Conservation (phyloP, 164 flowering plant species). For the Umbilicus rupestris region DNA sequence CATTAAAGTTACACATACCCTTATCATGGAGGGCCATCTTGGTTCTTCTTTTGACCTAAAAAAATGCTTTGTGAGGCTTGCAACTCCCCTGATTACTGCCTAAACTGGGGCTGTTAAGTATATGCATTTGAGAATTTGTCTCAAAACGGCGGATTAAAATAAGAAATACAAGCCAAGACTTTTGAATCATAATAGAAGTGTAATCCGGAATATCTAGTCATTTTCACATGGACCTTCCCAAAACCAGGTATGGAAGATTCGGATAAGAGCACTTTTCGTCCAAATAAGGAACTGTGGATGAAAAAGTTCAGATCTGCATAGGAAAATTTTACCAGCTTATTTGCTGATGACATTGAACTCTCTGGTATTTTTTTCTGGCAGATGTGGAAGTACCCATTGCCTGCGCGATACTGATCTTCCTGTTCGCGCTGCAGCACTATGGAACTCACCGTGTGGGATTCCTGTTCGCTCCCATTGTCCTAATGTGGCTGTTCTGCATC, state of each 20-base stretch:
- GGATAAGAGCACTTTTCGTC: constrained; percentile 9
- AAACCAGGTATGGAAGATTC: no score
- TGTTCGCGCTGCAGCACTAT: constrained; percentile 74
- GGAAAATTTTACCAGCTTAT: no score
- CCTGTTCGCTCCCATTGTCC: constrained; percentile 74
- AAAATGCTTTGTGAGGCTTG: constrained; percentile 14
- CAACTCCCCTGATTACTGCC: background rate
- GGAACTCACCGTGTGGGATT: constrained; percentile 81
- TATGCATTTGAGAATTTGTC: no score
- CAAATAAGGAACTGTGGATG: constrained; percentile 7
- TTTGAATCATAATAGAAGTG: no score
- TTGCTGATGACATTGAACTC: no score
- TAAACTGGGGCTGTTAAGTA: background rate
- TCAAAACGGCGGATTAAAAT: no score
- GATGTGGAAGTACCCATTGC: constrained; percentile 74
- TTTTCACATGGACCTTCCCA: no score
- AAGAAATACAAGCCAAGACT: no score
- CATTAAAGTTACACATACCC: constrained; percentile 14
- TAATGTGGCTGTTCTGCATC: constrained; percentile 74
- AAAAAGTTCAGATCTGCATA: background rate
- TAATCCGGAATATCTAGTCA: no score
- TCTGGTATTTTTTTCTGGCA: constrained; percentile 25
- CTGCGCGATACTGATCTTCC: constrained; percentile 55
- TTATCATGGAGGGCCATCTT: constrained; percentile 17
- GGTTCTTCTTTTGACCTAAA: constrained; percentile 8